These are phyloP conservation scores for Cercospora zeina DNA, from an alignment of 2,329 filamentous ascomycete species.

Conservation along the genomic window DNA sequence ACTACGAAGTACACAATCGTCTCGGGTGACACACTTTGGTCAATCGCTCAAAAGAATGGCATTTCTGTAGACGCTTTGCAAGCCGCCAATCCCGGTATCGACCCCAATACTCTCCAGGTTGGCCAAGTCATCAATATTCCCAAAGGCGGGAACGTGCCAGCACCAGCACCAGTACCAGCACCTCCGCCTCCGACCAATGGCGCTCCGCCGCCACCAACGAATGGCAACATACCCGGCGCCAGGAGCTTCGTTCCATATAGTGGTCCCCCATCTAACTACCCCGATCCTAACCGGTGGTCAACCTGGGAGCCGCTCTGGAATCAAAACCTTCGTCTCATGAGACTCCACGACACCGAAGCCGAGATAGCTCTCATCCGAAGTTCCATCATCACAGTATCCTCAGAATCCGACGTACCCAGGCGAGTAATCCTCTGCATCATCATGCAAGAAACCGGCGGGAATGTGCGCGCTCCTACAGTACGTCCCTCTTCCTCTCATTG, in stretches of 20 bases:
- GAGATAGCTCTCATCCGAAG: conserved; percentile 7
- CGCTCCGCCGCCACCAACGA: not conserved
- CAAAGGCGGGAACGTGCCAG: not conserved
- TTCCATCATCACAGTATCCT: conserved; percentile 8
- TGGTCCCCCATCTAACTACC: conserved; percentile 12
- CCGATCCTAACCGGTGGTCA: conserved; percentile 12
- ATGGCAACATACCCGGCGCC: not conserved
- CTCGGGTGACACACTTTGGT: conserved; percentile 15
- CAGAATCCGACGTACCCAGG: conserved; percentile 10
- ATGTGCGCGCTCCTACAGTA: conserved; percentile 17
- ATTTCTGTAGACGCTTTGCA: conserved; percentile 6
- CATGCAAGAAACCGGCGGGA: conserved; percentile 17
- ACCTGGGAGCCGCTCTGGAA: conserved; percentile 15
- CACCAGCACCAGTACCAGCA: not conserved
- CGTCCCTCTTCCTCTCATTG: not conserved
- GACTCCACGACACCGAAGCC: conserved; percentile 4
- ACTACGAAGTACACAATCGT: conserved; percentile 14
- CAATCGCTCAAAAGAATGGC: conserved; percentile 8
- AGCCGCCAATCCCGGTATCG: conserved; percentile 18
- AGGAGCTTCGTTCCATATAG: conserved; percentile 8
- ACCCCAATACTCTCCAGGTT: conserved; percentile 9
- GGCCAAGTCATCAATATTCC: conserved; percentile 12
- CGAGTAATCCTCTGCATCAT: conserved; percentile 16
- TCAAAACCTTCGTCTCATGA: conserved; percentile 13
- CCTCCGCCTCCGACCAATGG: not conserved